Evolutionary conservation across 2,329 filamentous ascomycete genomes (phyloP).

Genomic region (Neurospora sp.): DNA sequence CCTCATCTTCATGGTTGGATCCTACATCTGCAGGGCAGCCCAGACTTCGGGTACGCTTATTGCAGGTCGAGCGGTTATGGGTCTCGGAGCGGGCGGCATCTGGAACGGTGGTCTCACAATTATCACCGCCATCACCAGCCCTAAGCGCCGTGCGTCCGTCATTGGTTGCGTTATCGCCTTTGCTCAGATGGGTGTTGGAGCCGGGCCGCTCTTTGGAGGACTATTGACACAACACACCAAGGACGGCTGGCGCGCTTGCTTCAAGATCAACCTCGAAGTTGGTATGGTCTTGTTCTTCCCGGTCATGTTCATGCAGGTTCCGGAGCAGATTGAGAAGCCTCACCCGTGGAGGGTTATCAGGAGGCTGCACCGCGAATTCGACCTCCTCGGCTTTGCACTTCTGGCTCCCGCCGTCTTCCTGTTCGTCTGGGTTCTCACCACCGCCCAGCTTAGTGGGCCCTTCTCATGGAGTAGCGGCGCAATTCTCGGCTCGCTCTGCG

Average conservation of each 20-base stretch:
- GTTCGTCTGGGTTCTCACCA: slow-evolving; percentile 31
- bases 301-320: slow-evolving; percentile 25
- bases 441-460: slow-evolving; percentile 33
- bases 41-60: slow-evolving; percentile 42
- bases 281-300: slow-evolving; percentile 26
- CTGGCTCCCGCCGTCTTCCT: slow-evolving; percentile 28
- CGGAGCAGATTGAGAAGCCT: slow-evolving; percentile 26
- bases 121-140: slow-evolving; percentile 28
- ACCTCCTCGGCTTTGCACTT: slow-evolving; percentile 32
- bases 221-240: slow-evolving; percentile 28
- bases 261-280: slow-evolving; percentile 38
- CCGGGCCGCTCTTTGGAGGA: slow-evolving; percentile 38
- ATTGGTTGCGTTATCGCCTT: slow-evolving; percentile 19
- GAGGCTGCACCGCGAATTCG: slow-evolving; percentile 25
- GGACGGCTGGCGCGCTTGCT: slow-evolving; percentile 34
- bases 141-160: slow-evolving; percentile 27
- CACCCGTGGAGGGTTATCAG: slow-evolving; percentile 18
- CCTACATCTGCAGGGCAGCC: slow-evolving; percentile 42
- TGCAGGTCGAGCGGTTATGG: slow-evolving; percentile 43
- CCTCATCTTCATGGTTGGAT: slow-evolving; percentile 45
- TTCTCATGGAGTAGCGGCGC: slow-evolving; percentile 29
- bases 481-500: slow-evolving; percentile 32
- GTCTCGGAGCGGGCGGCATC: slow-evolving; percentile 40
- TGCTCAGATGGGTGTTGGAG: slow-evolving; percentile 33
- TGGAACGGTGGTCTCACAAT: slow-evolving; percentile 44